These are phyloP conservation scores for Fusarium chaquense DNA, from an alignment of 2,329 filamentous ascomycete species.

Conservation along the genomic window DNA sequence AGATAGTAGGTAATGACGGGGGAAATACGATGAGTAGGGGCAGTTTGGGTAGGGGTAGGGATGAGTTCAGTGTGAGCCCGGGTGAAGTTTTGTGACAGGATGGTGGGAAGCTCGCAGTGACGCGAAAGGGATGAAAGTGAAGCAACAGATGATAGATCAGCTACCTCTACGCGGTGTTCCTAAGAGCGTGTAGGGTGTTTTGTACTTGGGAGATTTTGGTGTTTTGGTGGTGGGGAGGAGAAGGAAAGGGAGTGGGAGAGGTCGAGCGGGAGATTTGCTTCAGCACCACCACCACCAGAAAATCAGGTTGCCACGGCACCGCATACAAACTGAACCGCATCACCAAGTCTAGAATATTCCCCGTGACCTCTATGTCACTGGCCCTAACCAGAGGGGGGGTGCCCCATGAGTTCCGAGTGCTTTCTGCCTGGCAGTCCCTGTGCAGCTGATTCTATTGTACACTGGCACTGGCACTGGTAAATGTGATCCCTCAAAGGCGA, in stretches of 20 bases:
- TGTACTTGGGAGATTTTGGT: too few relatives aligned
- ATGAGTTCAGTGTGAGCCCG: background rate
- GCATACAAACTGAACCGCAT: background rate
- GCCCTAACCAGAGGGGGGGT: background rate
- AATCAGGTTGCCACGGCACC: conserved; percentile 10
- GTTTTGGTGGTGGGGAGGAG: conserved; percentile 6
- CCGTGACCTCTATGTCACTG: background rate
- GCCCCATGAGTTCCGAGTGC: background rate
- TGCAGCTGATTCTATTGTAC: background rate
- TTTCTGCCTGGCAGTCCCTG: conserved; percentile 2
- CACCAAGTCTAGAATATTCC: background rate
- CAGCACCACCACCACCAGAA: background rate
- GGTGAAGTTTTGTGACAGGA: too few relatives aligned
- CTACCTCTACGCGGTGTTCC: too few relatives aligned
- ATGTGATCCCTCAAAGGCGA: too few relatives aligned
- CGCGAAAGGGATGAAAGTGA: too few relatives aligned
- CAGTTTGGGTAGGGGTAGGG: background rate
- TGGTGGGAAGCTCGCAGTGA: too few relatives aligned
- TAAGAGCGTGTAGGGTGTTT: too few relatives aligned
- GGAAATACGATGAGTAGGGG: background rate
- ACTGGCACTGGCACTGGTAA: background rate
- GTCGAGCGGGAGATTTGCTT: conserved; percentile 7
- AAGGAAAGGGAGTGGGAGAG: background rate
- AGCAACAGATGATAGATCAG: too few relatives aligned
- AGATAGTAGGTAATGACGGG: background rate